Conservation (phyloP, 2,329 filamentous ascomycete genomes). For the Nemania sp. region DNA sequence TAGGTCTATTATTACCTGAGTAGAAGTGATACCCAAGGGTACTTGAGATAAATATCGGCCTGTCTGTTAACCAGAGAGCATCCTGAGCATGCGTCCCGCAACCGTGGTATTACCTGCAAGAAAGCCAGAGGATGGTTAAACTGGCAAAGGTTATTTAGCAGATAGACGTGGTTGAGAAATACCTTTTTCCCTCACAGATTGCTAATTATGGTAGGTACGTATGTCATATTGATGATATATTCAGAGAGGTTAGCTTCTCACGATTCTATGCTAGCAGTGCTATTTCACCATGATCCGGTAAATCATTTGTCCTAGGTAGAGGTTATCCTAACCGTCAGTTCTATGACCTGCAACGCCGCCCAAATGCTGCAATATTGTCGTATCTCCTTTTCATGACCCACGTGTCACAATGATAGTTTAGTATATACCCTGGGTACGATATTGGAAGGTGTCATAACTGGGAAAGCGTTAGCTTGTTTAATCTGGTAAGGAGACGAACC, state of each 20-base stretch:
- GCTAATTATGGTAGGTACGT: constrained; percentile 4
- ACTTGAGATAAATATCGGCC: background rate
- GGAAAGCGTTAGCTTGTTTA: constrained; percentile 17
- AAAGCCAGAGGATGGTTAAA: background rate
- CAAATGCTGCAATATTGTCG: constrained; percentile 49
- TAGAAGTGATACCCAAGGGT: background rate
- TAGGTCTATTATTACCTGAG: background rate
- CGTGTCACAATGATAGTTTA: constrained; percentile 55
- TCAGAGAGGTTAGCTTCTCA: constrained; percentile 37
- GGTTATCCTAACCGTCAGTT: constrained; percentile 46
- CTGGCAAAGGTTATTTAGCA: background rate
- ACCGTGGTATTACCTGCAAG: background rate
- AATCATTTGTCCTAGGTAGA: constrained; percentile 42
- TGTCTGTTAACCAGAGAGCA: background rate
- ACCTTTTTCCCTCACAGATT: background rate
- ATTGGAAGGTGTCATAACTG: constrained; percentile 88
- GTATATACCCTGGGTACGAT: constrained; percentile 89
- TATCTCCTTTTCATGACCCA: constrained; percentile 36
- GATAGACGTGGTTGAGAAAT: background rate
- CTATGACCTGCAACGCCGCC: constrained; percentile 51
- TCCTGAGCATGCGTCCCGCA: background rate
- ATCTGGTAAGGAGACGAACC: background rate
- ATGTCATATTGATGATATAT: constrained; percentile 33
- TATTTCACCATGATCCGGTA: constrained; percentile 41
- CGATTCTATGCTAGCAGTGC: constrained; percentile 39